Evolutionary conservation across 2,329 filamentous ascomycete genomes (phyloP).

Genomic region (Diaporthe vexans): DNA sequence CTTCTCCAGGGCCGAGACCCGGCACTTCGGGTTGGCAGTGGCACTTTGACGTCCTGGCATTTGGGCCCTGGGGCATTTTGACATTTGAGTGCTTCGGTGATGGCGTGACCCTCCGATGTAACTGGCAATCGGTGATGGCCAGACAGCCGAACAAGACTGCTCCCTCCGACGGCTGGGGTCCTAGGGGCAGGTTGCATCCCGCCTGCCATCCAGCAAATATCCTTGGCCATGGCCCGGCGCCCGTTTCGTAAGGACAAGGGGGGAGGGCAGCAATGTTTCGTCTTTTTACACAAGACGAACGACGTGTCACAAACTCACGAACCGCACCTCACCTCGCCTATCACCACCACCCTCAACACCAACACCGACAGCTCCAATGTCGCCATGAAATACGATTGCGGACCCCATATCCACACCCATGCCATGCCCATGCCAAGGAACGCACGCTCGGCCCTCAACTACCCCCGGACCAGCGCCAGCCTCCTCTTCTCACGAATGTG

Average conservation of each 20-base stretch:
- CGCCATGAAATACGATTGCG: conserved; percentile 17
- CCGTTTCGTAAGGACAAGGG: conserved; percentile 26
- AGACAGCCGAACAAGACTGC: conserved; percentile 5
- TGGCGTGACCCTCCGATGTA: conserved; percentile 17
- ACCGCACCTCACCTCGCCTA: conserved; percentile 10
- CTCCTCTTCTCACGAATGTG: conserved; percentile 12
- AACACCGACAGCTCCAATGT: conserved; percentile 2
- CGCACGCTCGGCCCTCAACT: background rate
- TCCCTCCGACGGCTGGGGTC: conserved; percentile 13
- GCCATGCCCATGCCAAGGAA: background rate
- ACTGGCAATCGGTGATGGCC: conserved; percentile 21
- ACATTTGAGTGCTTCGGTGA: conserved; percentile 26
- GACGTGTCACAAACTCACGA: conserved; percentile 31
- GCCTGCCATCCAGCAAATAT: conserved; percentile 30
- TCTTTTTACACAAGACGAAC: conserved; percentile 27
- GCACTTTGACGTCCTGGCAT: background rate
- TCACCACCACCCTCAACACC: background rate
- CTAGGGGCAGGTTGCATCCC: conserved; percentile 24
- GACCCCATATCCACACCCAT: background rate
- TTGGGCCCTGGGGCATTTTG: background rate
- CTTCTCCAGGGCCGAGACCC: background rate
- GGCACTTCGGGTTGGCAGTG: background rate
- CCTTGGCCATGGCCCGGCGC: conserved; percentile 19
- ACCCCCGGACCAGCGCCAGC: background rate
- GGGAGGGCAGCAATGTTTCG: conserved; percentile 9